A percentile compares a stretch with the other conserved stretches of the same genome.
phyloP scores from a whole-genome alignment of 768 basidiomycete species.

The Naganishia vaughanmartiniae region DNA sequence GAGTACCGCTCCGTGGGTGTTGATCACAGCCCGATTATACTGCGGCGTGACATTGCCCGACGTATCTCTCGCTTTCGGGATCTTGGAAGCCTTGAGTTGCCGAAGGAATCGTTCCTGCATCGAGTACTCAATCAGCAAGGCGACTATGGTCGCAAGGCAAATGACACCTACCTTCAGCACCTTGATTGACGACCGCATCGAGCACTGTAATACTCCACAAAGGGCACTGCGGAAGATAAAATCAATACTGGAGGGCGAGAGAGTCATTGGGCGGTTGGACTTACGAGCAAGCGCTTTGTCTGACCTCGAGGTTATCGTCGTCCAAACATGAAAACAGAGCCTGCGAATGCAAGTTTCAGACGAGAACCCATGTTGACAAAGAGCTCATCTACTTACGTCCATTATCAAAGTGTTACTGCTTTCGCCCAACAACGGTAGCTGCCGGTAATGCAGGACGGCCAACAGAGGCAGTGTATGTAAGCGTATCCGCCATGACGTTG shows the following conservation, averaged over 20 bases:
- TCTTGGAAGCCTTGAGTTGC: slow-evolving; percentile 61
- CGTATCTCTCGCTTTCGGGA: slow-evolving; percentile 64
- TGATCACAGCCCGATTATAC: slow-evolving; percentile 70
- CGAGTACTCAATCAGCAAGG: background rate
- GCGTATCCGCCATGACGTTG: slow-evolving; percentile 84
- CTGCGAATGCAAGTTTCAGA: slow-evolving; percentile 49
- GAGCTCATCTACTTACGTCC: slow-evolving; percentile 58
- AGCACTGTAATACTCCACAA: slow-evolving; percentile 81
- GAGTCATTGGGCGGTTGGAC: slow-evolving; percentile 20
- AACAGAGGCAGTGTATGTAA: slow-evolving; percentile 82
- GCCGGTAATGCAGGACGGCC: slow-evolving; percentile 86
- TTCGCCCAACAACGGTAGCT: slow-evolving; percentile 72
- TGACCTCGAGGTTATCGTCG: slow-evolving; percentile 89
- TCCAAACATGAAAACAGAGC: slow-evolving; percentile 76
- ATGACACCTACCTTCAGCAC: slow-evolving; percentile 66
- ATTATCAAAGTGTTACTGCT: slow-evolving; percentile 68
- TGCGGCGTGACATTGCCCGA: slow-evolving; percentile 58
- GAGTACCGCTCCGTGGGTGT: slow-evolving; percentile 82
- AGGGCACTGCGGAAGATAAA: slow-evolving; percentile 56
- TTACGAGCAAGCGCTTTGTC: slow-evolving; percentile 78
- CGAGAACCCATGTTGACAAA: background rate
- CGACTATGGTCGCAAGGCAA: background rate
- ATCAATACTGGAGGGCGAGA: background rate
- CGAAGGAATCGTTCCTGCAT: slow-evolving; percentile 76
- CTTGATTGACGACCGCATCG: slow-evolving; percentile 80